Percentiles rank a stretch among this genome's conserved stretches.
Conservation (phyloP, 2,329 filamentous ascomycete genomes). For the Cadophora sp. region DNA sequence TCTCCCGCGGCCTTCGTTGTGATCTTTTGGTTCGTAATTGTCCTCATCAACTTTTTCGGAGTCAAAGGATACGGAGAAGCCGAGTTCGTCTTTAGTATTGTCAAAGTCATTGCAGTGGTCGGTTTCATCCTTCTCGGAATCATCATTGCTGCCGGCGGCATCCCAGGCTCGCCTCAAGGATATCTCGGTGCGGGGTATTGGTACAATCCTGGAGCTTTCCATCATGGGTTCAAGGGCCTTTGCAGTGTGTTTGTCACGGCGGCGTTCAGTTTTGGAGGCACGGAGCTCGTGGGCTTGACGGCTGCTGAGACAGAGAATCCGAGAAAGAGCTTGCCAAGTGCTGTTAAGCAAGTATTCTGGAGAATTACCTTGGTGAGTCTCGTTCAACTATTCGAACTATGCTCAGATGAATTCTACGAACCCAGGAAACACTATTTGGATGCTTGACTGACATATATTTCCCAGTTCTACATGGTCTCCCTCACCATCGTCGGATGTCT, state of each 20-base stretch:
- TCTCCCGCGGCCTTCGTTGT: constrained; percentile 52
- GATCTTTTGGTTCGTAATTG: constrained; percentile 59
- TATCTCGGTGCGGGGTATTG: constrained; percentile 54
- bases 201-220: constrained; percentile 63
- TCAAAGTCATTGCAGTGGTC: constrained; percentile 63
- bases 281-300: constrained; percentile 75
- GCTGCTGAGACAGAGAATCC: constrained; percentile 79
- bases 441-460: constrained; percentile 66
- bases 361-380: constrained; percentile 3
- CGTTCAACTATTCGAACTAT: background rate
- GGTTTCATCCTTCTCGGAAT: constrained; percentile 45
- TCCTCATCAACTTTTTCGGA: constrained; percentile 56
- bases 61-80: constrained; percentile 46
- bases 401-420: no score
- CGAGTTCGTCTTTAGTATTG: constrained; percentile 61
- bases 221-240: constrained; percentile 80
- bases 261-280: constrained; percentile 78
- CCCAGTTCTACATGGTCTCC: constrained; percentile 85
- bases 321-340: constrained; percentile 78
- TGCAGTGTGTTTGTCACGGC: constrained; percentile 78
- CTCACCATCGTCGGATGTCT: constrained; percentile 56
- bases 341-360: constrained; percentile 94
- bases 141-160: constrained; percentile 17
- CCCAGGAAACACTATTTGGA: background rate
- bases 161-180: constrained; percentile 46